phyloP scores from a whole-genome alignment of 1,284 basidiomycete genomes.

The Leccinum fallax region DNA sequence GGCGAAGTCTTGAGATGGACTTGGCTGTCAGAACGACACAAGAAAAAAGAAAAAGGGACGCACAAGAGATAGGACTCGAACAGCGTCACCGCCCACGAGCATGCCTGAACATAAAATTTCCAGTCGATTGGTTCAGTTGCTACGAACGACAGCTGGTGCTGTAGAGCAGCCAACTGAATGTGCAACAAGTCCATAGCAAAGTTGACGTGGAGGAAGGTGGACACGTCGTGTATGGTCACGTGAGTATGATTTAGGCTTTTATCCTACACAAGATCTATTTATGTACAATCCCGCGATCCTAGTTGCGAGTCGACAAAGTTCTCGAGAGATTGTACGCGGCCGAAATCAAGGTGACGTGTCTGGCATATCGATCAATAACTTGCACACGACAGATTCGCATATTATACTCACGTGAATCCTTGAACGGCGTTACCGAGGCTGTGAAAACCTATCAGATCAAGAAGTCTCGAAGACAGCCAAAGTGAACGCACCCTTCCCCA shows the following conservation, averaged over 20 bases:
- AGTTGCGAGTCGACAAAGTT: conserved; percentile 42
- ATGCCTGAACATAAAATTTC: conserved; percentile 71
- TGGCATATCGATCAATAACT: conserved; percentile 28
- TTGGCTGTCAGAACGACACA: neutral
- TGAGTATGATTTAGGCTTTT: conserved; percentile 5
- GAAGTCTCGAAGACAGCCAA: neutral
- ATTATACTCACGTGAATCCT: conserved; percentile 72
- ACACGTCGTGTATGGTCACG: conserved; percentile 24
- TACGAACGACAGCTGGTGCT: conserved; percentile 60
- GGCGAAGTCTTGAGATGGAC: conserved; percentile 42
- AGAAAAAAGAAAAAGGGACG: conserved; percentile 33
- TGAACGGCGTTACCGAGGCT: conserved; percentile 85
- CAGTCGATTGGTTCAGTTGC: conserved; percentile 63
- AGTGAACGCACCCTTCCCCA: conserved; percentile 64
- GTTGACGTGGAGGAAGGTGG: neutral
- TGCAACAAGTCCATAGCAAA: conserved; percentile 58
- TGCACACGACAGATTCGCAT: neutral
- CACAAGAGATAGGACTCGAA: conserved; percentile 86
- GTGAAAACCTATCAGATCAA: conserved; percentile 1
- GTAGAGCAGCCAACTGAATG: conserved; percentile 52
- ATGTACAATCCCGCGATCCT: neutral
- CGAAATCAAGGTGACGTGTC: conserved; percentile 81
- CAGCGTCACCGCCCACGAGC: conserved; percentile 77
- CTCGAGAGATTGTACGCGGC: conserved; percentile 81
- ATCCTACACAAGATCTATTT: neutral